phyloP scores from a whole-genome alignment of 1,139 yeast species.

The Suzukiozyma palmioleophila region DNA sequence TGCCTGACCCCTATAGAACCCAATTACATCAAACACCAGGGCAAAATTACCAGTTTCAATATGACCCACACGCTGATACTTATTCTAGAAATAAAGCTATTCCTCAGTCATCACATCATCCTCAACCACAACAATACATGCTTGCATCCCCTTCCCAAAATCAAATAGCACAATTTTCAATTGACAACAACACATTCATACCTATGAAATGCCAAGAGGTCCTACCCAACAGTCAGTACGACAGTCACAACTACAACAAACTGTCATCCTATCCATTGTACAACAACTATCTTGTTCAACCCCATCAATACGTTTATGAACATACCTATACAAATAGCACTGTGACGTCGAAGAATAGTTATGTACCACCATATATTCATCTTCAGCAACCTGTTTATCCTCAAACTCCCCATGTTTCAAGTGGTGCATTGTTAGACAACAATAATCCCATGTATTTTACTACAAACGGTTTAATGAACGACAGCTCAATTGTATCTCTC shows the following conservation, averaged over 20 bases:
- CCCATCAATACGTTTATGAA: slow-evolving; percentile 8
- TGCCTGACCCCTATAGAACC: slow-evolving; percentile 12
- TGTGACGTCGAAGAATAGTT: slow-evolving; percentile 3
- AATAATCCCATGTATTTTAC: too few relatives aligned
- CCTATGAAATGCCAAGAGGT: too few relatives aligned
- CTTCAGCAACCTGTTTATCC: slow-evolving; percentile 12
- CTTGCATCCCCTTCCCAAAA: slow-evolving; percentile 5
- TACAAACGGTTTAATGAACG: too few relatives aligned
- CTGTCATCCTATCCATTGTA: slow-evolving; percentile 7
- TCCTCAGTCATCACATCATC: slow-evolving; percentile 4
- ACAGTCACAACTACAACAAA: slow-evolving; percentile 13
- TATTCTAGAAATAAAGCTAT: slow-evolving; percentile 2
- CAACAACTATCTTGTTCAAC: slow-evolving; percentile 11
- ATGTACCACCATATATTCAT: slow-evolving; percentile 13
- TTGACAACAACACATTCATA: too few relatives aligned
- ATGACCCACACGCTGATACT: slow-evolving; percentile 3
- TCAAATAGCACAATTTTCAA: too few relatives aligned
- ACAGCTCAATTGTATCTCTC: too few relatives aligned
- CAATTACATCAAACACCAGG: slow-evolving; percentile 7
- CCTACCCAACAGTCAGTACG: slow-evolving; percentile 17
- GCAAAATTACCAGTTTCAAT: slow-evolving; percentile 5
- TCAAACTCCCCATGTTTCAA: slow-evolving; percentile 5
- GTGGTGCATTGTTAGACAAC: too few relatives aligned
- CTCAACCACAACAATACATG: slow-evolving; percentile 7
- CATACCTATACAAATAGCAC: not conserved